These are phyloP conservation scores for Arachnopeziza araneosa DNA, from an alignment of 2,329 filamentous ascomycete species.

Conservation along the genomic window DNA sequence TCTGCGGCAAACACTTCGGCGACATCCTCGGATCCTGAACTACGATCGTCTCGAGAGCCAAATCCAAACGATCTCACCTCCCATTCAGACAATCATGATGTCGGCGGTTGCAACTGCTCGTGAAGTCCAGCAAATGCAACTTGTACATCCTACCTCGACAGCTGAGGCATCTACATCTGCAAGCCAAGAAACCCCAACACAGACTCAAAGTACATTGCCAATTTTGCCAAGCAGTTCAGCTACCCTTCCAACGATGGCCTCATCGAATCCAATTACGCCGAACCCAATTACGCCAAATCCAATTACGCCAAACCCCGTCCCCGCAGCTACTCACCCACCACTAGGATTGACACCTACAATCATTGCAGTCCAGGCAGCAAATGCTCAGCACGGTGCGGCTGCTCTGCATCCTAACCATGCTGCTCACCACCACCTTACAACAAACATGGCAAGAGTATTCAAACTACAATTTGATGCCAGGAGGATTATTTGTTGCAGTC, in stretches of 20 bases:
- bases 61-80: constrained; percentile 12
- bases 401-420: constrained; percentile 1
- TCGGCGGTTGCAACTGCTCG: neutral
- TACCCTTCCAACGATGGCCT: neutral
- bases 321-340: neutral
- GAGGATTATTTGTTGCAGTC: constrained; percentile 89
- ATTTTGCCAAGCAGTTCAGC: neutral
- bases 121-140: neutral
- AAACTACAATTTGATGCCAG: constrained; percentile 95
- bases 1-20: constrained; percentile 28
- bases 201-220: neutral
- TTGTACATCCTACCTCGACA: neutral
- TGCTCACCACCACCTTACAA: constrained; percentile 19
- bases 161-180: neutral
- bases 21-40: constrained; percentile 22
- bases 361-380: constrained; percentile 31
- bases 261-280: neutral
- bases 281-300: neutral
- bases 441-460: constrained; percentile 59
- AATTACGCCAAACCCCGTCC: neutral
- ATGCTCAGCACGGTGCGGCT: constrained; percentile 26
- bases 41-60: constrained; percentile 12
- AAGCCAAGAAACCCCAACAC: neutral
- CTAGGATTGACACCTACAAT: neutral
- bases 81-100: constrained; percentile 13